Percentiles rank a stretch among this genome's conserved stretches.
phyloP scores from a whole-genome alignment of 441 rosid genomes.

The Erodium moschatum region DNA sequence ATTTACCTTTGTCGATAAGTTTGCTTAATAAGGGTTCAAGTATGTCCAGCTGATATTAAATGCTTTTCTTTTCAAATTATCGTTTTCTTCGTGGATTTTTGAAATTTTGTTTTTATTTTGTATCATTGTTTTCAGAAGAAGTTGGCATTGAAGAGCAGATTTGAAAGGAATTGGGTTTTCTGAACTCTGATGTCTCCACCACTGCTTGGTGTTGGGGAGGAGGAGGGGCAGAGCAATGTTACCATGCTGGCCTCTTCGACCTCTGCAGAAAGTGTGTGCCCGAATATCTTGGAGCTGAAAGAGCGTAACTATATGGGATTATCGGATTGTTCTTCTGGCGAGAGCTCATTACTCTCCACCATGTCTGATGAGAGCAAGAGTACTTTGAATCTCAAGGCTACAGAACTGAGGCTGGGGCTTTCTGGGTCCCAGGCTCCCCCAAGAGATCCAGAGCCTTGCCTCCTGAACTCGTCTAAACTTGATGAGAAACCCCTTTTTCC shows the following conservation, averaged over 20 bases:
- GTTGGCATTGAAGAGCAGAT: constrained; percentile 23
- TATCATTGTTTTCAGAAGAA: not conserved
- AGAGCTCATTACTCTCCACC: constrained; percentile 30
- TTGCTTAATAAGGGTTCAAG: constrained; percentile 17
- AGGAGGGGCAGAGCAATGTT: constrained; percentile 31
- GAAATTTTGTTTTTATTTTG: not conserved
- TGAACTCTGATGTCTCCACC: constrained; percentile 46
- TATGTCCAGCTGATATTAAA: constrained; percentile 21
- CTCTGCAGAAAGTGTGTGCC: constrained; percentile 34
- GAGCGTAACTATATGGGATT: constrained; percentile 53
- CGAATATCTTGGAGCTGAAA: constrained; percentile 34
- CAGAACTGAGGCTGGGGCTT: constrained; percentile 45
- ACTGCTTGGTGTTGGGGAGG: constrained; percentile 42
- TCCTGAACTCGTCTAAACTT: not conserved
- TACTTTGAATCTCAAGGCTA: constrained; percentile 39
- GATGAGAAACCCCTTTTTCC: constrained; percentile 43
- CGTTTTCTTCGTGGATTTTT: not conserved
- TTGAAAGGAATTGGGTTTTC: constrained; percentile 15
- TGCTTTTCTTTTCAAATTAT: not conserved
- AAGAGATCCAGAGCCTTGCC: constrained; percentile 26
- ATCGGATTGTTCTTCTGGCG: constrained; percentile 40
- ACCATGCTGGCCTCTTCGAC: constrained; percentile 27
- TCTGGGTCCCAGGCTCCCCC: constrained; percentile 39
- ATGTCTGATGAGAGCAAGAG: constrained; percentile 26
- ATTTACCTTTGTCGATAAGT: constrained; percentile 8